Evolutionary conservation across 495 filamentous ascomycete species (phyloP).

Genomic region (Neurospora africana): DNA sequence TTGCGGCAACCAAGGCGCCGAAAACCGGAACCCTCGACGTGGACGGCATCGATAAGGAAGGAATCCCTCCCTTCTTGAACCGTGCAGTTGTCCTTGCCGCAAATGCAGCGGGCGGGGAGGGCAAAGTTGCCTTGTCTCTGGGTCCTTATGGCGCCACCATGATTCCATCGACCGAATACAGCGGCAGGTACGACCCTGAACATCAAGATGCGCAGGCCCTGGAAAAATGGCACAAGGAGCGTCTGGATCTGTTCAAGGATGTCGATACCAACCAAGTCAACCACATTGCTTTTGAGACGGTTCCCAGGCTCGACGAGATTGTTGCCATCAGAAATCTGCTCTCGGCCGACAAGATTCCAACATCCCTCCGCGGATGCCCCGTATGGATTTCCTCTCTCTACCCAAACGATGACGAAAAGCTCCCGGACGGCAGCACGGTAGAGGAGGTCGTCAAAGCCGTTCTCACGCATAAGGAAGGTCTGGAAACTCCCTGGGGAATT

Average conservation of each 20-base stretch:
- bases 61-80: slow-evolving; percentile 17
- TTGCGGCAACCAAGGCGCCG: slow-evolving; percentile 26
- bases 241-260: slow-evolving; percentile 37
- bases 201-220: slow-evolving; percentile 35
- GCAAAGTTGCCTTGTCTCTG: slow-evolving; percentile 40
- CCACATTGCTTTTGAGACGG: slow-evolving; percentile 55
- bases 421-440: slow-evolving; percentile 36
- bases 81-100: slow-evolving; percentile 30
- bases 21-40: slow-evolving; percentile 4
- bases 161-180: slow-evolving; percentile 53
- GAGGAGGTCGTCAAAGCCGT: slow-evolving; percentile 36
- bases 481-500: slow-evolving; percentile 43
- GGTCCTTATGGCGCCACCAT: slow-evolving; percentile 58
- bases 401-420: slow-evolving; percentile 31
- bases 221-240: slow-evolving; percentile 43
- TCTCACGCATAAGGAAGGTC: slow-evolving; percentile 20
- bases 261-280: slow-evolving; percentile 25
- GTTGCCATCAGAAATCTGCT: slow-evolving; percentile 41
- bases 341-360: not conserved
- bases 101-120: slow-evolving; percentile 14
- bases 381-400: slow-evolving; percentile 58
- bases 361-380: slow-evolving; percentile 13
- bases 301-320: slow-evolving; percentile 49
- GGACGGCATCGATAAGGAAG: slow-evolving; percentile 11
- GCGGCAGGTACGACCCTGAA: slow-evolving; percentile 43